Base-by-base conservation (phyloP, 129 eudicot species). In the Mikania micrantha region DNA sequence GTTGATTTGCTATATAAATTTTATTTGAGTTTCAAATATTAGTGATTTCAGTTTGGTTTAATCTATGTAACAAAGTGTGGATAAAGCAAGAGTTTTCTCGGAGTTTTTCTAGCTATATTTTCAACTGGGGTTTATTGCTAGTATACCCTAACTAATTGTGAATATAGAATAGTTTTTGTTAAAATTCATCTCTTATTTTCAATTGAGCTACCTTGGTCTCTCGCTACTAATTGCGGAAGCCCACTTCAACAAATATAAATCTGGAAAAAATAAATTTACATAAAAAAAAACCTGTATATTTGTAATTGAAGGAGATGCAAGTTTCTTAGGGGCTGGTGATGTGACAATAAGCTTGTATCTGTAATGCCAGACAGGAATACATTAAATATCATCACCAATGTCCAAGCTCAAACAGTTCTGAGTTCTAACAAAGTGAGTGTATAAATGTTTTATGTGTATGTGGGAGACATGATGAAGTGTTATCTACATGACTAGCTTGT, bases 291-390 rank as follows among this genome's bases (percentile, higher is more conserved):
- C 98, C 98, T 92, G 98, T 52, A 92, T 86, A 68, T 92, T 92
- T 20, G 86, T 70, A 50, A 88, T 80, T 67, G 86, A 77, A n/a
- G 98, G 96, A 50, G 95, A 76, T 64, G 84, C 82, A 74, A 88
- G 82, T 74, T 86, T 92, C 78, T 74, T 92, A 48, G 96, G 95
- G 74, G 85, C 77, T 32, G 91, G 78, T 45, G 91, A 87, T 16
- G 85, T 58, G 60, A 88, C 95, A 63, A 92, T 85, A 80, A 92
- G 89, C 87, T 92, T 92, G 86, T 88, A 92, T 64, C 98, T 92
- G 86, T 65, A 71, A 62, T 9, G 58, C 38, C 12, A 31, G 20
- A 60, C 41, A 47, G 58, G 11, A 16, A 40, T 72, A 47, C 25
- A 44, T 20, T 68, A 47, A 7, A 42, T 12, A 71, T 44, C 36